Base-by-base conservation (phyloP, 805 yeast species). In the Starmerella lactis-condensi region DNA sequence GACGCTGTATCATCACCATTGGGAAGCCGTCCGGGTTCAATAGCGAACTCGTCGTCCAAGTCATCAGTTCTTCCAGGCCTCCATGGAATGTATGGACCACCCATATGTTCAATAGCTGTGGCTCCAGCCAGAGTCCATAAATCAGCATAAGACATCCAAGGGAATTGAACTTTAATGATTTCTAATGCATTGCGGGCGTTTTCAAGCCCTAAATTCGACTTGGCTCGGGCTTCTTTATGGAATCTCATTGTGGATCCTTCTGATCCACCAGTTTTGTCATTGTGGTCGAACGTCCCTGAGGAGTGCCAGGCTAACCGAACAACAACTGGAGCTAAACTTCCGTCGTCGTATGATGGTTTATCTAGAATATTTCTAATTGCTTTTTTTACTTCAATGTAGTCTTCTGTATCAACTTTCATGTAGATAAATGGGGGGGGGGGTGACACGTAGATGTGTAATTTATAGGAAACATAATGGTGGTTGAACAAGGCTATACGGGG, bases 241-340 rank as follows among this genome's bases (percentile, higher is more conserved):
- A 45, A 64, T 33, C 68, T 48, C 69, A 67, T 65, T 15, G 72
- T 66, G 28, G 68, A 62, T 17, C 69, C 71, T 45, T 57, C 64
- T 27, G 71, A 62, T 6, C 72, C 72, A 11, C 62, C 62, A 2
- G 72, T 51, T 28, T 64, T 60, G 14, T 58, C 55, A n/a, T 53
- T 50, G 41, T 57, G 58, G 45, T 77, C 79, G 52, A 62, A 81
- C 13, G 89, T 76, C 22, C 91, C 93, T 35, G 78, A 66, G 22
- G 74, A 67, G 50, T 79, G 92, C 93, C 93, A 79, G 17, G 92
- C 75, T 33, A 77, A 62, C 45, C 93, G 68, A 16, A 79, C 69
- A 24, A 79, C 57, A 11, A 74, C 69, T 7, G 93, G 93, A 1
- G 83, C 74, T 17, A 72, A 69, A 4, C 74, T 66, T 5, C 76